A percentile compares a stretch with the other conserved stretches of the same genome.
phyloP scores from a whole-genome alignment of 1,284 basidiomycete species.

The Calocybe gambosa region DNA sequence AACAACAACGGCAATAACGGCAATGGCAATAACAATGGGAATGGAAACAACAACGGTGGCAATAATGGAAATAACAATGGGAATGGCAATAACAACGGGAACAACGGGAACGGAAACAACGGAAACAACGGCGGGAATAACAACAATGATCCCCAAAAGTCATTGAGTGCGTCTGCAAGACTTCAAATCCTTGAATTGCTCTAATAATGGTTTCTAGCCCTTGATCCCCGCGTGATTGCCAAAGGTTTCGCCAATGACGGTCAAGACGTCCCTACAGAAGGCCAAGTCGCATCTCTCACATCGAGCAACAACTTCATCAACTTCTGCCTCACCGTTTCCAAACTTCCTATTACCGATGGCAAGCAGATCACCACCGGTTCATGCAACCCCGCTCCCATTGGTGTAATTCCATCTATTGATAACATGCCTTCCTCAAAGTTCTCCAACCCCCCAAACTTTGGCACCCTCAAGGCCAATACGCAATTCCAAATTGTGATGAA shows the following conservation, averaged over 20 bases:
- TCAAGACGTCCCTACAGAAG: conserved; percentile 34
- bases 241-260: conserved; percentile 38
- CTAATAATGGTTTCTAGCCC: conserved; percentile 21
- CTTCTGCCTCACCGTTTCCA: conserved; percentile 31
- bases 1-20: conserved; percentile 5
- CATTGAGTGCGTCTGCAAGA: conserved; percentile 20
- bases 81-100: neutral
- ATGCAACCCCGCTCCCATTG: conserved; percentile 64
- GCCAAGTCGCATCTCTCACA: conserved; percentile 42
- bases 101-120: conserved; percentile 3
- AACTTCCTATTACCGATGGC: conserved; percentile 43
- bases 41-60: conserved; percentile 17
- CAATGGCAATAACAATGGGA: conserved; percentile 8
- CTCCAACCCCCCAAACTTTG: conserved; percentile 47
- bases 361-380: conserved; percentile 54
- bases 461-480: conserved; percentile 43
- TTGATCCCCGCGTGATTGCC: conserved; percentile 36
- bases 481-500: conserved; percentile 55
- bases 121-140: conserved; percentile 4
- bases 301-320: conserved; percentile 56
- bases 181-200: neutral
- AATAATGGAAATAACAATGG: conserved; percentile 5
- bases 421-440: conserved; percentile 61
- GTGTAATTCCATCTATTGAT: conserved; percentile 44
- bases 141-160: conserved; percentile 23